Conservation (phyloP, 257 asterid species). For the Fraxinus pennsylvanica region DNA sequence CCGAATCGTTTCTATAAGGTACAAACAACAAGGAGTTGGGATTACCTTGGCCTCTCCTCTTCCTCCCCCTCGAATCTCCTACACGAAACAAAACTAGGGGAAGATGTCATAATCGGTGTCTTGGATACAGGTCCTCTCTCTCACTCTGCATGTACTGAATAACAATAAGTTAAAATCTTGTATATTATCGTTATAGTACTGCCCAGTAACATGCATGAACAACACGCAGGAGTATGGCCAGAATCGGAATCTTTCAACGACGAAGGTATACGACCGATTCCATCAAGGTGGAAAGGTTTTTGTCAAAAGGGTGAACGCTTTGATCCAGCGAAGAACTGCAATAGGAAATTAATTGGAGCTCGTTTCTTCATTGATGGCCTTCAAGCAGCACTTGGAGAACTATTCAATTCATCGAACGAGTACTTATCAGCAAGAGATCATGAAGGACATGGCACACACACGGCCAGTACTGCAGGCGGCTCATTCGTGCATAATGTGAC, state of each 20-base stretch:
- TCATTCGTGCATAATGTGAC: slow-evolving; percentile 27
- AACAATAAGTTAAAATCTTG: neutral
- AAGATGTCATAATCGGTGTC: slow-evolving; percentile 41
- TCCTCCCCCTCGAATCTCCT: slow-evolving; percentile 29
- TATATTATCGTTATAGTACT: neutral
- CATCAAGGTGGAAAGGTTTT: slow-evolving; percentile 43
- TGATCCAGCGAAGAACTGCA: slow-evolving; percentile 33
- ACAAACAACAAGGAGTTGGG: slow-evolving; percentile 51
- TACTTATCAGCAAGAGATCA: slow-evolving; percentile 36
- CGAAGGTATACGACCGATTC: slow-evolving; percentile 43
- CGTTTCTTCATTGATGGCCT: slow-evolving; percentile 36
- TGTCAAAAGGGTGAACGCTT: slow-evolving; percentile 33
- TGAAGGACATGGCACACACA: slow-evolving; percentile 35
- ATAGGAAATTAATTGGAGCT: slow-evolving; percentile 48
- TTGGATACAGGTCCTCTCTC: slow-evolving; percentile 34
- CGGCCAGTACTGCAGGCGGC: slow-evolving; percentile 37
- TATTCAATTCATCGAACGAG: slow-evolving; percentile 26
- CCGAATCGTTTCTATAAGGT: slow-evolving; percentile 30
- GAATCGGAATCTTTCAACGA: slow-evolving; percentile 37
- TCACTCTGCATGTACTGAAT: neutral
- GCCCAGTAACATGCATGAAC: neutral
- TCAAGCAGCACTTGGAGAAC: slow-evolving; percentile 12
- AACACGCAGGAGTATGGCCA: slow-evolving; percentile 41
- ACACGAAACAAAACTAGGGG: slow-evolving; percentile 35
- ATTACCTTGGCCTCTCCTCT: slow-evolving; percentile 37